A percentile compares a stretch with the other conserved stretches of the same genome.
Evolutionary conservation across 352 stramenopile genomes (phyloP).

Genomic region (Peronospora farinosa): DNA sequence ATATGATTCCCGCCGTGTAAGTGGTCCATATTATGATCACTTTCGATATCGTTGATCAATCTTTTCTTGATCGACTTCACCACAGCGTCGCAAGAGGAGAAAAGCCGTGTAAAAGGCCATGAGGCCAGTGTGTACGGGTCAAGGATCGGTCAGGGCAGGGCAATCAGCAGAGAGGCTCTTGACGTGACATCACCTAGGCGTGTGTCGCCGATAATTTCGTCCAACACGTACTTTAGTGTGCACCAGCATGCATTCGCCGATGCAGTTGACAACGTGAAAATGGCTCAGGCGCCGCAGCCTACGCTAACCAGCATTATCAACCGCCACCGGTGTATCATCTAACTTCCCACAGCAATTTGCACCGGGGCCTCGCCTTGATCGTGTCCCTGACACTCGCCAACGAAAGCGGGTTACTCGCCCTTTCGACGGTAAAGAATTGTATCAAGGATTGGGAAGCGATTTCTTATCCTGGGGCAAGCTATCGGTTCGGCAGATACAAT

Average conservation of each 20-base stretch:
- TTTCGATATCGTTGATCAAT: too few relatives aligned
- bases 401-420: too few relatives aligned
- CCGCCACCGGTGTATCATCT: too few relatives aligned
- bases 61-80: too few relatives aligned
- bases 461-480: too few relatives aligned
- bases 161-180: neutral
- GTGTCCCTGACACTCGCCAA: too few relatives aligned
- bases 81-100: neutral
- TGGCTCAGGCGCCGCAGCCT: conserved; percentile 2
- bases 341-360: conserved; percentile 3
- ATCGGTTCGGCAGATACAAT: neutral
- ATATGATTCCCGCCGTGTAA: too few relatives aligned
- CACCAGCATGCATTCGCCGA: too few relatives aligned
- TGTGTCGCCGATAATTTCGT: neutral
- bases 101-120: neutral
- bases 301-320: neutral
- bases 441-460: too few relatives aligned
- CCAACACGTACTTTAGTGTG: neutral
- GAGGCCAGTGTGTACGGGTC: neutral
- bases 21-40: too few relatives aligned
- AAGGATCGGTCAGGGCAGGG: neutral
- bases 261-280: conserved; percentile 1
- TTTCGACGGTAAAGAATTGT: too few relatives aligned
- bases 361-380: neutral
- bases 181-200: neutral